A percentile compares a stretch with the other conserved stretches of the same genome.
phyloP scores from a whole-genome alignment of 2,329 filamentous ascomycete species.

The Talaromyces marneffei region DNA sequence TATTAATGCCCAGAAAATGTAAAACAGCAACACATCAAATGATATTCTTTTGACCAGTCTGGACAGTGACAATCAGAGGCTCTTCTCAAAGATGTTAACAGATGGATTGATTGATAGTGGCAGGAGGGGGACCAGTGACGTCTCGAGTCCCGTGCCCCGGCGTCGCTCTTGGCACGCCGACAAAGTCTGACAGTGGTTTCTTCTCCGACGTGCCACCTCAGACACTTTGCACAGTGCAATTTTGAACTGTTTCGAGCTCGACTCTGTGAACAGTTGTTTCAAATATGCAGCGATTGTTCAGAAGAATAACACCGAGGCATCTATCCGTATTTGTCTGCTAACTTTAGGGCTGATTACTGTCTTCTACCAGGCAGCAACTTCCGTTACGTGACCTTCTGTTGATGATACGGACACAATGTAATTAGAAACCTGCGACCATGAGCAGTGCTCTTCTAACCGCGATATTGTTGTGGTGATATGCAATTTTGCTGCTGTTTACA shows the following conservation, averaged over 20 bases:
- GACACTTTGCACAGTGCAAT: neutral
- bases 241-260: neutral
- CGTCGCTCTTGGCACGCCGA: slow-evolving; percentile 1
- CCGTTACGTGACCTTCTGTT: neutral
- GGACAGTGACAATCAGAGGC: neutral
- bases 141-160: slow-evolving; percentile 1
- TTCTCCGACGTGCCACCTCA: neutral
- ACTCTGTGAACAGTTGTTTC: neutral
- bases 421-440: neutral
- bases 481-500: neutral
- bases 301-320: no score
- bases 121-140: slow-evolving; percentile 7
- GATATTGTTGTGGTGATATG: neutral
- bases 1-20: neutral
- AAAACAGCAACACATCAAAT: neutral
- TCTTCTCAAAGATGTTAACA: neutral
- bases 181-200: neutral
- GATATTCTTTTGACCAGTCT: neutral
- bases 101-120: neutral
- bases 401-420: neutral
- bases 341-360: neutral
- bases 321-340: no score
- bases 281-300: no score
- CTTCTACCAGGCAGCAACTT: neutral
- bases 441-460: neutral